These are phyloP conservation scores for Lumnitzera littorea DNA, from an alignment of 345 rosid genomes.

Conservation along the genomic window DNA sequence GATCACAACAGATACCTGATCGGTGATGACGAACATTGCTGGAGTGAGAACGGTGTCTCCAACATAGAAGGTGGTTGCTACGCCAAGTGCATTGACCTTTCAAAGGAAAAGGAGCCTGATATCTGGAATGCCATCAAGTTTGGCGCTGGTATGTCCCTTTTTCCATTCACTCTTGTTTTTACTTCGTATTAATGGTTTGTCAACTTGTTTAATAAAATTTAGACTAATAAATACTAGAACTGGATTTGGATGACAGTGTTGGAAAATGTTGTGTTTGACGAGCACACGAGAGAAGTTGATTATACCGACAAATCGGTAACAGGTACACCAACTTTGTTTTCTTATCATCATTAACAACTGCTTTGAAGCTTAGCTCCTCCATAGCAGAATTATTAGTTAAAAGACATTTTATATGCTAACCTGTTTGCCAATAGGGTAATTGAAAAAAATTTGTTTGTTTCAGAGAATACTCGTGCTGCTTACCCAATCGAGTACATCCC, in stretches of 20 bases:
- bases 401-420: background rate
- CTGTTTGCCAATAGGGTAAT: background rate
- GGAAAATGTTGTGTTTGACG: conserved; percentile 96
- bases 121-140: conserved; percentile 96
- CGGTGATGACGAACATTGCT: conserved; percentile 98
- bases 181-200: background rate
- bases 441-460: background rate
- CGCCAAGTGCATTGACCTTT: conserved; percentile 94
- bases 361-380: background rate
- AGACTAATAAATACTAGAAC: conserved; percentile 3
- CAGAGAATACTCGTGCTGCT: conserved; percentile 95
- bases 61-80: conserved; percentile 98
- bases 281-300: conserved; percentile 84
- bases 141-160: conserved; percentile 58
- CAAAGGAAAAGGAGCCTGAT: conserved; percentile 90
- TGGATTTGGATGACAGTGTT: conserved; percentile 43
- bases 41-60: conserved; percentile 92
- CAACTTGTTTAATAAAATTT: background rate
- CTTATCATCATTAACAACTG: background rate
- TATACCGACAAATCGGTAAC: conserved; percentile 83
- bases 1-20: conserved; percentile 86
- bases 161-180: background rate
- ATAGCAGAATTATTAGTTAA: background rate
- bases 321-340: conserved; percentile 28
- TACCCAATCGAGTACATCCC: conserved; percentile 94